These are phyloP conservation scores for Microthlaspi erraticum DNA, from an alignment of 345 rosid genomes.

Conservation along the genomic window DNA sequence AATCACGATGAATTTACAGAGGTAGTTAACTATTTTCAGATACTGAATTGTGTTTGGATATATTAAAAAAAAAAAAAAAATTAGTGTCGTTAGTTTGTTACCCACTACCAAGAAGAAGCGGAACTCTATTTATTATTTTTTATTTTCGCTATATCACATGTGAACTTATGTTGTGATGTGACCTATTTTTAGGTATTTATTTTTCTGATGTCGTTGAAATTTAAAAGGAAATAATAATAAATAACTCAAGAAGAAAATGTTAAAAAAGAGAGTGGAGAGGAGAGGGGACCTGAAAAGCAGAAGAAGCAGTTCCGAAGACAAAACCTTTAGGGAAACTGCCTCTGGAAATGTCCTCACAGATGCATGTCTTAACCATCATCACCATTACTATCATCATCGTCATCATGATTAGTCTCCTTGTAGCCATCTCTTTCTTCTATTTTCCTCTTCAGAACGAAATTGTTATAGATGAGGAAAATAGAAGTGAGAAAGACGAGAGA, in stretches of 20 bases:
- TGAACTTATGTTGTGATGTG: constrained; percentile 17
- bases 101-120: not conserved
- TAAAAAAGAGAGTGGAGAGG: constrained; percentile 23
- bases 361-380: constrained; percentile 37
- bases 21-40: not conserved
- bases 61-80: too few species aligned
- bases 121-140: not conserved
- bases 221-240: not conserved
- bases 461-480: not conserved
- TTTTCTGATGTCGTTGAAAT: not conserved
- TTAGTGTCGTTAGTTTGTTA: not conserved
- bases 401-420: constrained; percentile 16
- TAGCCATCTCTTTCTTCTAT: constrained; percentile 17
- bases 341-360: constrained; percentile 49
- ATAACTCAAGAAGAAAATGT: not conserved
- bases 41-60: too few species aligned
- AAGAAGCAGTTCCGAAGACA: constrained; percentile 66
- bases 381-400: constrained; percentile 23
- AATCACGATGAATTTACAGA: not conserved
- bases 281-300: constrained; percentile 58
- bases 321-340: constrained; percentile 57
- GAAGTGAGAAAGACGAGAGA: not conserved
- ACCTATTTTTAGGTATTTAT: constrained; percentile 16
- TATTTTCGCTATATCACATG: constrained; percentile 7
- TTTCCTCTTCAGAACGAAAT: not conserved